These are phyloP conservation scores for Sugiyamaella castrensis DNA, from an alignment of 1,139 yeast species.

Conservation along the genomic window DNA sequence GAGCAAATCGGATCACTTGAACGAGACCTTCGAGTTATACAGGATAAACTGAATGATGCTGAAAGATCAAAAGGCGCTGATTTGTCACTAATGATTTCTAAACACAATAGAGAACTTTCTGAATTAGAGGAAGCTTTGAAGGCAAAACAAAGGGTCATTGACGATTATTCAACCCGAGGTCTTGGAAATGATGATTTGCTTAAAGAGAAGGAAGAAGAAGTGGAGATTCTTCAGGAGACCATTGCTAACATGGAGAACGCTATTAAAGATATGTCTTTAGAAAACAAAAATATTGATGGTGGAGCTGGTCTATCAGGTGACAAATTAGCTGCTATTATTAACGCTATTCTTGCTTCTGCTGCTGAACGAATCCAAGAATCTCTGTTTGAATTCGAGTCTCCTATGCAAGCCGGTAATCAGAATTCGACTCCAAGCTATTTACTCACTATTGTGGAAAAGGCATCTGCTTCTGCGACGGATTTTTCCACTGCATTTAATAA, in stretches of 20 bases:
- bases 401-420: constrained; percentile 81
- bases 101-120: constrained; percentile 51
- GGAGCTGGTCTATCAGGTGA: constrained; percentile 46
- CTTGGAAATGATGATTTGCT: constrained; percentile 41
- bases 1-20: constrained; percentile 66
- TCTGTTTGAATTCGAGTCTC: constrained; percentile 67
- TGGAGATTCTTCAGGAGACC: constrained; percentile 76
- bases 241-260: constrained; percentile 60
- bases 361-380: constrained; percentile 72
- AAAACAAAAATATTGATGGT: constrained; percentile 49
- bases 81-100: constrained; percentile 56
- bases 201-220: constrained; percentile 70
- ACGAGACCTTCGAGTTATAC: constrained; percentile 62
- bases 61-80: constrained; percentile 70
- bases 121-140: constrained; percentile 40
- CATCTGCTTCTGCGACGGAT: constrained; percentile 71
- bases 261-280: constrained; percentile 48
- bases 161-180: constrained; percentile 30
- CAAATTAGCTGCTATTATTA: constrained; percentile 59
- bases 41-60: constrained; percentile 56
- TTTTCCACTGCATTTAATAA: constrained; percentile 78
- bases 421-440: constrained; percentile 73
- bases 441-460: constrained; percentile 66
- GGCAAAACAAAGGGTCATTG: constrained; percentile 38
- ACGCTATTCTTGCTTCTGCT: constrained; percentile 67